phyloP scores from a whole-genome alignment of 2,329 filamentous ascomycete species.

The Exophiala spinifera region DNA sequence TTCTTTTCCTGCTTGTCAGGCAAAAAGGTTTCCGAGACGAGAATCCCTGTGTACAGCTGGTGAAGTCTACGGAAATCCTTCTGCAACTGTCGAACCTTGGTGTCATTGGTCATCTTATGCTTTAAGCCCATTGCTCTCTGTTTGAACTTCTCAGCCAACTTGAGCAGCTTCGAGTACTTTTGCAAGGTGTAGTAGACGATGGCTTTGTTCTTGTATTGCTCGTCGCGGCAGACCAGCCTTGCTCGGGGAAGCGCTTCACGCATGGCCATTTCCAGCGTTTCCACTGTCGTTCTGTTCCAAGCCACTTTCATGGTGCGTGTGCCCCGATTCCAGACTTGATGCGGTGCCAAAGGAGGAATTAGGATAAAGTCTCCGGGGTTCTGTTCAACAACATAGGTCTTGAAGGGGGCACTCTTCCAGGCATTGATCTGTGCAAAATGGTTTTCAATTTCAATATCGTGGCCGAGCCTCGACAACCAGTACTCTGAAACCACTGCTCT shows the following conservation, averaged over 20 bases:
- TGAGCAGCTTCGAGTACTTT: slow-evolving; percentile 66
- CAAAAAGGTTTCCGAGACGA: slow-evolving; percentile 83
- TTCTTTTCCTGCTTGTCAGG: slow-evolving; percentile 58
- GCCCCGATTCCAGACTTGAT: slow-evolving; percentile 97
- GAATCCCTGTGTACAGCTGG: slow-evolving; percentile 69
- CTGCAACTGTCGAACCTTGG: slow-evolving; percentile 66
- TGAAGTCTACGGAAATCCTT: slow-evolving; percentile 82
- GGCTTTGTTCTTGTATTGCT: slow-evolving; percentile 98
- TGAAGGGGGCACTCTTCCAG: slow-evolving; percentile 92
- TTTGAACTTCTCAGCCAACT: slow-evolving; percentile 58
- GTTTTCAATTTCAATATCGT: slow-evolving; percentile 94
- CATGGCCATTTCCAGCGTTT: slow-evolving; percentile 82
- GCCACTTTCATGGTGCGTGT: slow-evolving; percentile 96
- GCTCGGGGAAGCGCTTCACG: slow-evolving; percentile 85
- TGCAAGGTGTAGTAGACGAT: slow-evolving; percentile 85
- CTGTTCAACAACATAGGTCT: slow-evolving; percentile 89
- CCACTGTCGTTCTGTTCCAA: slow-evolving; percentile 92
- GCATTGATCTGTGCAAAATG: slow-evolving; percentile 95
- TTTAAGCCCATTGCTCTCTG: slow-evolving; percentile 35
- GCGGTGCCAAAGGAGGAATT: slow-evolving; percentile 85
- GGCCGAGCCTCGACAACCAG: slow-evolving; percentile 86
- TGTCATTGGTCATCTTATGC: slow-evolving; percentile 39
- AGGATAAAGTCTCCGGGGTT: slow-evolving; percentile 87
- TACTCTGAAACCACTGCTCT: slow-evolving; percentile 88
- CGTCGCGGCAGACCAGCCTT: slow-evolving; percentile 87